Evolutionary conservation across 1,139 yeast genomes (phyloP), one percentile per base, ranked within the genome.

Genomic region (Petasospora fabianii): DNA sequence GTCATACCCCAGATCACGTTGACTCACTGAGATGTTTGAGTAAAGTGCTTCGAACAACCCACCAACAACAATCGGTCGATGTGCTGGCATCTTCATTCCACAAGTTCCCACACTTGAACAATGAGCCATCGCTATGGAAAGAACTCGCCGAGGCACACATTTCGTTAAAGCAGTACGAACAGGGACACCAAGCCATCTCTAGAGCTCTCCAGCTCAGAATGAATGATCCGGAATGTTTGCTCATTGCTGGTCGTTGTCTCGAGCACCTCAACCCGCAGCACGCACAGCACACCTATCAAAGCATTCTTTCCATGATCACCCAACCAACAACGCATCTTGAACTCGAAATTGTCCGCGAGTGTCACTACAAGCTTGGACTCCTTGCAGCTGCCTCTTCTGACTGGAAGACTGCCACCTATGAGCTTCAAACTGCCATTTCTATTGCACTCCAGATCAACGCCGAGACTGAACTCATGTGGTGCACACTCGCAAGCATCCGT

Each of bases 311-410:
- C 22, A 59, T 68, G 17, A 56, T 73, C 34, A 65, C 71, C 0
- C 63, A 62, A n/a, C 57, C 58, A 12, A 62, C 46, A 2, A 39
- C 43, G 21, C 38, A 47, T 5, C 44, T 15, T 7, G 34, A 41
- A 48, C 9, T 51, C 43, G 75, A 73, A 42, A 65, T 73, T 2
- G 74, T 77, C 0, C 60, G 79, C 41, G 66, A 71, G 18, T 71
- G 74, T 4, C 80, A 75, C 54, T 70, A 75, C 4, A 77, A 74
- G 48, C 58, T 76, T 40, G 80, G 78, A 0, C 71, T 75, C 9
- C 63, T 75, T 21, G 74, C 75, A 11, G 70, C 75, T 3, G 66
- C 71, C n/a, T 74, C 73, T 31, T 72, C 72, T 16, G 68, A 75
- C 50, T 63, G 70, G 35, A 75, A 73, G 40, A 50, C 62, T 30